Evolutionary conservation across 2,329 filamentous ascomycete genomes (phyloP).

Genomic region (Penicillium concentricum): DNA sequence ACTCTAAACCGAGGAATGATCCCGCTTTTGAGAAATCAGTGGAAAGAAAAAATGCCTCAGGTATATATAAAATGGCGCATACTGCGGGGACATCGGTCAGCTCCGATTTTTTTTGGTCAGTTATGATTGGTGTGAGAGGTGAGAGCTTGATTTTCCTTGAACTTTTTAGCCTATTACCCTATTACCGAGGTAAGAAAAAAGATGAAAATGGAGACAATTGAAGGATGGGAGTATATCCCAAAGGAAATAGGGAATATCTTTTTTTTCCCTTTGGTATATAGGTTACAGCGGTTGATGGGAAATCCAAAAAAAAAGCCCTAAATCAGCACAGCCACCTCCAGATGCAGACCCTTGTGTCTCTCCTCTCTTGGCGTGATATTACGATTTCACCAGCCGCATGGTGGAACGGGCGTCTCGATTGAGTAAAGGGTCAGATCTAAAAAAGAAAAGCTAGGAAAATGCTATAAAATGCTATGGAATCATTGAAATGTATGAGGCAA

Average conservation of each 20-base stretch:
- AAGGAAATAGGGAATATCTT: too few relatives aligned
- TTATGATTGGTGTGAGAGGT: not conserved
- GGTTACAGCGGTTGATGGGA: constrained; percentile 5
- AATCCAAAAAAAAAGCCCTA: constrained; percentile 8
- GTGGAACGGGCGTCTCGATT: constrained; percentile 11
- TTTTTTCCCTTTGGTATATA: too few relatives aligned
- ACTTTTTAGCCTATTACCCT: too few relatives aligned
- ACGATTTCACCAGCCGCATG: constrained; percentile 11
- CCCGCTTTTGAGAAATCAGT: constrained; percentile 14
- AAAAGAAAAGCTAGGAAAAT: too few relatives aligned
- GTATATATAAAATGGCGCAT: constrained; percentile 26
- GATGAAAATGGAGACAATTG: too few relatives aligned
- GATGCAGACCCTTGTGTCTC: not conserved
- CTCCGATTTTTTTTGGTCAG: not conserved
- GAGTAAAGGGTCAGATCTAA: too few relatives aligned
- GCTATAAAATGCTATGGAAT: too few relatives aligned
- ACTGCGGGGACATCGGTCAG: constrained; percentile 2
- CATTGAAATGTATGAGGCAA: not conserved
- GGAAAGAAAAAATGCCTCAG: constrained; percentile 28
- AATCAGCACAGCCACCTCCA: constrained; percentile 25
- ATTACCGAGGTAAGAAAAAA: too few relatives aligned
- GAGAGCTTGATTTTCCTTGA: not conserved
- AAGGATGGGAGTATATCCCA: too few relatives aligned
- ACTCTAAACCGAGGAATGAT: not conserved
- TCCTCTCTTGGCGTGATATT: not conserved